A percentile compares a stretch with the other conserved stretches of the same genome.
phyloP scores from a whole-genome alignment of 2,329 filamentous ascomycete species.

The Aspergillus udagawae region DNA sequence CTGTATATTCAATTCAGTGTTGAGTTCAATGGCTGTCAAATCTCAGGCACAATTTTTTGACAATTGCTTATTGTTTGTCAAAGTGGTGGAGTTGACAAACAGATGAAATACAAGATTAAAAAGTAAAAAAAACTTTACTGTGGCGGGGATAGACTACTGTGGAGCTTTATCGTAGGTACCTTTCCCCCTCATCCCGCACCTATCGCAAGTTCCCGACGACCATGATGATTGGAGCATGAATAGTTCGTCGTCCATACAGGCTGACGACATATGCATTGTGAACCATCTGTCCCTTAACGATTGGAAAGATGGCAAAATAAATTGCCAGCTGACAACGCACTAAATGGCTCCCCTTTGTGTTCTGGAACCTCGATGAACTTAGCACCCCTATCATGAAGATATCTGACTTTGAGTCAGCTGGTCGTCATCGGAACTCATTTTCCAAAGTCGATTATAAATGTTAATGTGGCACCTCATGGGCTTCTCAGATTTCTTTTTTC shows the following conservation, averaged over 20 bases:
- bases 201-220: neutral
- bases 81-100: neutral
- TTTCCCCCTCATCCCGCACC: neutral
- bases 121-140: neutral
- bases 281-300: neutral
- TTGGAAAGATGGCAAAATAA: neutral
- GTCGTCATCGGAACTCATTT: neutral
- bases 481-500: neutral
- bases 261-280: neutral
- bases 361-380: neutral
- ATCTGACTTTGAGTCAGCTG: neutral
- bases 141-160: neutral
- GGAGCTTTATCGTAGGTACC: neutral
- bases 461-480: neutral
- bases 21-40: neutral
- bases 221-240: neutral
- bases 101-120: neutral
- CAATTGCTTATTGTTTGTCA: neutral
- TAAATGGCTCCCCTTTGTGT: neutral
- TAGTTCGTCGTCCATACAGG: neutral
- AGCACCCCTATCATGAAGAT: neutral
- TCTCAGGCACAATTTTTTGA: neutral
- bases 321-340: neutral
- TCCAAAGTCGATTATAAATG: neutral
- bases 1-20: neutral